These are phyloP conservation scores for Backusella tarrabulga DNA, from an alignment of 192 early-diverging fungal species.

Conservation along the genomic window DNA sequence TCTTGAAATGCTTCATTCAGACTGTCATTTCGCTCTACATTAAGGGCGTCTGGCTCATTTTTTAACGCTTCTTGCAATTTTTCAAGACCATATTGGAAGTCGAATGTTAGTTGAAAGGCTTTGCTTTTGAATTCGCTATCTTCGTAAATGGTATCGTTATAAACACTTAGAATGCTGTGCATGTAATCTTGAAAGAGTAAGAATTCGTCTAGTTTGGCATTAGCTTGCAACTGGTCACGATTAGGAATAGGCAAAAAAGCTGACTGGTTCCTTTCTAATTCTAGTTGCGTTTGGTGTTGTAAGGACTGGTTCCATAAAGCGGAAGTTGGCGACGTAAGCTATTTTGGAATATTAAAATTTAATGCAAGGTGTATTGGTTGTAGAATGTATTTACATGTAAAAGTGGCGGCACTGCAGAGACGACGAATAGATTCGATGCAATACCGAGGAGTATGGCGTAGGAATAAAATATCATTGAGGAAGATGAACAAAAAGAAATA, in stretches of 20 bases:
- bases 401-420: not conserved
- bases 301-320: not conserved
- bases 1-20: conserved; percentile 31
- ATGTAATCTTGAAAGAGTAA: not conserved
- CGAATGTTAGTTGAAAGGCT: conserved; percentile 22
- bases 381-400: not conserved
- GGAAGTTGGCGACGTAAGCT: not conserved
- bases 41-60: not conserved
- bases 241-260: not conserved
- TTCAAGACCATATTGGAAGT: conserved; percentile 21
- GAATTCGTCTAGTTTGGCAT: not conserved
- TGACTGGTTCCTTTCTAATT: not conserved
- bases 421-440: not conserved
- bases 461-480: not conserved
- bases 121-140: conserved; percentile 18
- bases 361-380: not conserved
- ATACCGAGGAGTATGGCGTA: not conserved
- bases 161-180: not conserved
- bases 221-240: not conserved
- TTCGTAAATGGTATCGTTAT: not conserved
- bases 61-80: not conserved
- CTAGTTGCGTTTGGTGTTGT: not conserved
- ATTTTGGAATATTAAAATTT: not conserved
- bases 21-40: not conserved
- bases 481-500: not conserved